A percentile compares a stretch with the other conserved stretches of the same genome.
These are phyloP conservation scores for Vitis riparia DNA, from an alignment of 164 flowering plant species.

Conservation along the genomic window DNA sequence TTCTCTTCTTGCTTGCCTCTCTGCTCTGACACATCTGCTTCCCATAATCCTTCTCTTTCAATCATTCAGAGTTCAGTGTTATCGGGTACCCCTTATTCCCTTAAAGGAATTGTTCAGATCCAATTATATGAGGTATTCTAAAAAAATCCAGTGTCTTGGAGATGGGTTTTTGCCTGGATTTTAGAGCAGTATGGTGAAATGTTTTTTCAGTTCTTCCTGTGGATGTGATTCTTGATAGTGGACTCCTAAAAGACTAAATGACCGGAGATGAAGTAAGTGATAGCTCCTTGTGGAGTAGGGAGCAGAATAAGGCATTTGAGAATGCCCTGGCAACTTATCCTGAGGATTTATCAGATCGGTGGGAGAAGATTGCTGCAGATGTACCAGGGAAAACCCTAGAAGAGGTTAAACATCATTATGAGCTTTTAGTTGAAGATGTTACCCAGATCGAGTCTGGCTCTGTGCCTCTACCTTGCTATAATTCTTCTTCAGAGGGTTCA, in stretches of 20 bases:
- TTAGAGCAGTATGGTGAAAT: slow-evolving; percentile 13
- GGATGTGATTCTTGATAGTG: slow-evolving; percentile 11
- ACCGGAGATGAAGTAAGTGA: slow-evolving; percentile 51
- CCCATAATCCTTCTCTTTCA: slow-evolving; percentile 18
- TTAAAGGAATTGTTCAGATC: slow-evolving; percentile 21
- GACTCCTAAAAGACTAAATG: slow-evolving; percentile 44
- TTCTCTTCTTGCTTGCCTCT: slow-evolving; percentile 25
- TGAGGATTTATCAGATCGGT: slow-evolving; percentile 65
- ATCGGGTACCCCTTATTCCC: neutral
- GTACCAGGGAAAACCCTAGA: slow-evolving; percentile 75
- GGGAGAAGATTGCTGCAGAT: slow-evolving; percentile 84
- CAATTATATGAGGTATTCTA: slow-evolving; percentile 19
- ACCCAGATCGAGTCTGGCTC: slow-evolving; percentile 70
- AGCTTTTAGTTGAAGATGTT: slow-evolving; percentile 74
- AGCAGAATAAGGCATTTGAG: slow-evolving; percentile 88
- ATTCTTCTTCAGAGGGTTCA: slow-evolving; percentile 58
- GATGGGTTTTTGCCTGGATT: slow-evolving; percentile 16
- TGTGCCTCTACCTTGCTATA: slow-evolving; percentile 74
- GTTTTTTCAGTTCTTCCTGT: slow-evolving; percentile 4
- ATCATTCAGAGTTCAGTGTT: slow-evolving; percentile 19
- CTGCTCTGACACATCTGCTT: slow-evolving; percentile 32
- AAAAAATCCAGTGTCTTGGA: slow-evolving; percentile 16
- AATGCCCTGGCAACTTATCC: slow-evolving; percentile 68
- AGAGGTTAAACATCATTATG: slow-evolving; percentile 78
- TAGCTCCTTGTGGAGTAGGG: slow-evolving; percentile 73